A percentile compares a stretch with the other conserved stretches of the same genome.
Conservation (phyloP, 192 early-diverging fungal species). For the Fimicolochytrium jonesii region DNA sequence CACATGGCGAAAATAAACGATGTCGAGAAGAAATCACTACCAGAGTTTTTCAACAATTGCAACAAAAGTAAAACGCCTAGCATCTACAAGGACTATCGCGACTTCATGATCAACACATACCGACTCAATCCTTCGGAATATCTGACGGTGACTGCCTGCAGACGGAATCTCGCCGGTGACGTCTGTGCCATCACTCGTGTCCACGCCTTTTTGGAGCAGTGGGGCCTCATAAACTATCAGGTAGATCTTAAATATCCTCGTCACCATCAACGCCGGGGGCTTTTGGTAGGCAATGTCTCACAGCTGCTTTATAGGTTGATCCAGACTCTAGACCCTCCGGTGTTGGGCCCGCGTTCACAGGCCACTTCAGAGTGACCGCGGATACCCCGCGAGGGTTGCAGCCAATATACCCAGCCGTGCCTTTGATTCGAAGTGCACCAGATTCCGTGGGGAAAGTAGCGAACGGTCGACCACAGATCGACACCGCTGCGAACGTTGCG, state of each 20-base stretch:
- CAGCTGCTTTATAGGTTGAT: slow-evolving; percentile 76
- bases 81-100: slow-evolving; percentile 87
- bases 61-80: slow-evolving; percentile 90
- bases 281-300: slow-evolving; percentile 5
- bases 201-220: slow-evolving; percentile 98
- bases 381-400: slow-evolving; percentile 91
- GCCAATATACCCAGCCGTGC: slow-evolving; percentile 71
- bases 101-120: slow-evolving; percentile 98
- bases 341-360: slow-evolving; percentile 92
- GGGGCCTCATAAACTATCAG: slow-evolving; percentile 99
- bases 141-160: slow-evolving; percentile 95
- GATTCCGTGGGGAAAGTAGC: neutral
- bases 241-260: slow-evolving; percentile 49
- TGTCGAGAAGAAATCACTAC: slow-evolving; percentile 82
- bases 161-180: slow-evolving; percentile 95
- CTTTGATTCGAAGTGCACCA: slow-evolving; percentile 17
- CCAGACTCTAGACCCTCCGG: slow-evolving; percentile 86
- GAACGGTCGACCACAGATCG: slow-evolving; percentile 10
- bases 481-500: too few relatives aligned
- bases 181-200: slow-evolving; percentile 98
- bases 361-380: slow-evolving; percentile 95
- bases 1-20: slow-evolving; percentile 72
- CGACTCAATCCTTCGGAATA: slow-evolving; percentile 94
- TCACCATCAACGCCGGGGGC: neutral
- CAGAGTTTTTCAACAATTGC: slow-evolving; percentile 93